phyloP scores from a whole-genome alignment of 2,329 filamentous ascomycete species.

The Myriangium duriaei region DNA sequence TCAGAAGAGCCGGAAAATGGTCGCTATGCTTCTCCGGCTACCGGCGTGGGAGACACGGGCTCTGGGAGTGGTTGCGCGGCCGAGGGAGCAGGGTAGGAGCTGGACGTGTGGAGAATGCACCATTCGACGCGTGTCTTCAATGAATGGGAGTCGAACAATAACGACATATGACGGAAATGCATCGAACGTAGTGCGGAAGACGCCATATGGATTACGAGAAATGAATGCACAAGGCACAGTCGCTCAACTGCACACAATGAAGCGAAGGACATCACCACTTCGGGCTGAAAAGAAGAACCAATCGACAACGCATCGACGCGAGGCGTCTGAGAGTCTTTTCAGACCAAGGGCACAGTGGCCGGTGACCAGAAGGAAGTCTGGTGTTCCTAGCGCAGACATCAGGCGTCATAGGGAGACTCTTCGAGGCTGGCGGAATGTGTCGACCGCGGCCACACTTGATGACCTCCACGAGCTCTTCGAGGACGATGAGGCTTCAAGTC shows the following conservation, averaged over 20 bases:
- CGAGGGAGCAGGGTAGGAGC: slow-evolving; percentile 13
- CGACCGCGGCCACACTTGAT: neutral
- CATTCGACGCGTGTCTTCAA: slow-evolving; percentile 1
- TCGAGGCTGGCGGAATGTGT: neutral
- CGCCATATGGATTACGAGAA: too few relatives aligned
- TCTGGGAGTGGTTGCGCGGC: slow-evolving; percentile 9
- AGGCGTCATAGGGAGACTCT: too few relatives aligned
- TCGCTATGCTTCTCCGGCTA: slow-evolving; percentile 16
- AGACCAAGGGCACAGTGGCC: too few relatives aligned
- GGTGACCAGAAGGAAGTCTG: too few relatives aligned
- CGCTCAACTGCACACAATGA: too few relatives aligned
- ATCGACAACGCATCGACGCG: too few relatives aligned
- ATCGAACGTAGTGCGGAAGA: too few relatives aligned
- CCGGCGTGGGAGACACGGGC: slow-evolving; percentile 13
- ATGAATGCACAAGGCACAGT: too few relatives aligned
- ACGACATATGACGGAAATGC: neutral
- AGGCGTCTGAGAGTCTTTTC: too few relatives aligned
- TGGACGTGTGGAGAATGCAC: slow-evolving; percentile 17
- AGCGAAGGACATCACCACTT: too few relatives aligned
- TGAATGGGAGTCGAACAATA: neutral
- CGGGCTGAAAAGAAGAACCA: too few relatives aligned
- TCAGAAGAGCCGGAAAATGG: slow-evolving; percentile 13
- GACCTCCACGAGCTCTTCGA: neutral
- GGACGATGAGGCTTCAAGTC: neutral
- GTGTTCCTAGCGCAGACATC: too few relatives aligned